These are phyloP conservation scores for Colletotrichum cordylinicola DNA, from an alignment of 2,329 filamentous ascomycete species.

Conservation along the genomic window DNA sequence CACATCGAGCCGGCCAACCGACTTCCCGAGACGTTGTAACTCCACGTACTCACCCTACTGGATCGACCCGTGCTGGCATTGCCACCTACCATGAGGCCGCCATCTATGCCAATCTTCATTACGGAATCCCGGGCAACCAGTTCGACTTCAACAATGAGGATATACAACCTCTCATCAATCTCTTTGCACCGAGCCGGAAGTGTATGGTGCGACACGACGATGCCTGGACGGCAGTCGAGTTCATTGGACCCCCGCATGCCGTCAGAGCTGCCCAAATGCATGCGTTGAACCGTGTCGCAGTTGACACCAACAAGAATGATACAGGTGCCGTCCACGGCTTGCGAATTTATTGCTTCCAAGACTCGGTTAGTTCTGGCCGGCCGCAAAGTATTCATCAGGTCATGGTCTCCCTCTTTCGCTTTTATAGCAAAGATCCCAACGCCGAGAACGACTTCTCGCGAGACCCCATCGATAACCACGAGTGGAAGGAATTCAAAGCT, in stretches of 20 bases:
- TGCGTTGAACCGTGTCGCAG: background rate
- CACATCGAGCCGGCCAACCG: background rate
- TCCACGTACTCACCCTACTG: background rate
- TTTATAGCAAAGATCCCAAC: background rate
- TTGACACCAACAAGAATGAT: rapidly evolving
- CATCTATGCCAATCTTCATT: background rate
- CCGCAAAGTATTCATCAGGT: background rate
- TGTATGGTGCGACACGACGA: background rate
- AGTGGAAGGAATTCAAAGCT: background rate
- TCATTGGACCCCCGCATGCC: background rate
- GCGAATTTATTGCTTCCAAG: background rate
- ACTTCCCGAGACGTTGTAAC: background rate
- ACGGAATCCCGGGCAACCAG: background rate
- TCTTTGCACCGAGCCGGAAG: background rate
- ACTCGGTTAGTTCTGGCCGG: background rate
- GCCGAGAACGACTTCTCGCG: background rate
- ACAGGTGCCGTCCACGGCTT: background rate
- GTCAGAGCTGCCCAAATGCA: background rate
- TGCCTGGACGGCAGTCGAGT: background rate
- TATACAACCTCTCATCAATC: background rate
- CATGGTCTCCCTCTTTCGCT: background rate
- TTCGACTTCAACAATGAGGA: background rate
- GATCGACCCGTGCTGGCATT: background rate
- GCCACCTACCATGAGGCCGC: background rate
- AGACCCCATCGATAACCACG: background rate